Evolutionary conservation across 495 filamentous ascomycete species (phyloP).

Genomic region (Bacidia gigantensis): DNA sequence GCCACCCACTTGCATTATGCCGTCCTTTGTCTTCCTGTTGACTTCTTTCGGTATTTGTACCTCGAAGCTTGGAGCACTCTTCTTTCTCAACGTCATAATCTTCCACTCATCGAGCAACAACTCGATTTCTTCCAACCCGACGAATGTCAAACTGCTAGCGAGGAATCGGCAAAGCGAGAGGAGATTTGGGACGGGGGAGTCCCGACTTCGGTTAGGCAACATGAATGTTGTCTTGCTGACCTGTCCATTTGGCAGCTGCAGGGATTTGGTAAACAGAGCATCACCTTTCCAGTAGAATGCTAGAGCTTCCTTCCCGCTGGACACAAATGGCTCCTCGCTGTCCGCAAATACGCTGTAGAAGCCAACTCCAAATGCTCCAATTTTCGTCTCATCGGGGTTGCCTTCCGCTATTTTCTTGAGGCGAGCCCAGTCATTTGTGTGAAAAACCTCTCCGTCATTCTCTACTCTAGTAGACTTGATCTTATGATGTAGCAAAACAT

Average conservation of each 20-base stretch:
- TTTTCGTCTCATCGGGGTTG: slow-evolving; percentile 97
- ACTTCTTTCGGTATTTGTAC: slow-evolving; percentile 68
- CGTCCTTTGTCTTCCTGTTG: slow-evolving; percentile 65
- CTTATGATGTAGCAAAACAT: slow-evolving; percentile 70
- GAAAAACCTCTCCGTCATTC: slow-evolving; percentile 80
- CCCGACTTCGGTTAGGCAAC: slow-evolving; percentile 78
- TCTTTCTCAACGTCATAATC: slow-evolving; percentile 65
- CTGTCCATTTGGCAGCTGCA: slow-evolving; percentile 51
- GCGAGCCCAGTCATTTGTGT: slow-evolving; percentile 77
- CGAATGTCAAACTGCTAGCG: slow-evolving; percentile 90
- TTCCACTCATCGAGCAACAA: slow-evolving; percentile 81
- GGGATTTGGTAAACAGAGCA: slow-evolving; percentile 73
- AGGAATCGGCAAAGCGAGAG: slow-evolving; percentile 82
- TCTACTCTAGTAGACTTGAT: slow-evolving; percentile 69
- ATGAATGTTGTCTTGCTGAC: slow-evolving; percentile 74
- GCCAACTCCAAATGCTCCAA: slow-evolving; percentile 95
- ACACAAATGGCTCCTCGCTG: slow-evolving; percentile 92
- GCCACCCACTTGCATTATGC: slow-evolving; percentile 63
- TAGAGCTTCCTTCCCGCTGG: slow-evolving; percentile 82
- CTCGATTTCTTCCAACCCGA: slow-evolving; percentile 74
- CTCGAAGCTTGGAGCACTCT: slow-evolving; percentile 57
- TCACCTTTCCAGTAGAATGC: slow-evolving; percentile 99
- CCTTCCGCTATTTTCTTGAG: slow-evolving; percentile 95
- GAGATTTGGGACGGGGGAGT: slow-evolving; percentile 70
- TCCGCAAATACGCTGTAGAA: slow-evolving; percentile 99